Evolutionary conservation across 345 rosid genomes (phyloP), one percentile per base, ranked within the genome.

Genomic region (Salix caprea): DNA sequence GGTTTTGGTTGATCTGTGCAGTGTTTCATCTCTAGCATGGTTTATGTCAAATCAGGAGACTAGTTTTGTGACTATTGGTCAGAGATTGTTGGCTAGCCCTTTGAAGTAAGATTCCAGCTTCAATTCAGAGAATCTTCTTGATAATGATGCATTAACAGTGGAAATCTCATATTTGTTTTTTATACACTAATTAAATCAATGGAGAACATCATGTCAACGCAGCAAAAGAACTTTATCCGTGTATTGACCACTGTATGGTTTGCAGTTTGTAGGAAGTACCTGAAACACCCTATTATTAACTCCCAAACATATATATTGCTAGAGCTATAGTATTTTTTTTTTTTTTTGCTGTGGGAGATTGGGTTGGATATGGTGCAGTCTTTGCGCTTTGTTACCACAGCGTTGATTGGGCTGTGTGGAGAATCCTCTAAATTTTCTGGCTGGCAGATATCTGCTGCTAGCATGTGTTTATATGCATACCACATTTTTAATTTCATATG

Each of bases 11-110:
- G 10, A 52, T 72, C 65, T 77, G 71, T 85, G 83, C 92, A 96
- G 99, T 82, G 99, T 96, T 82, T 96, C 99, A 54, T 96, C 99
- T 74, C 98, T 96, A 70, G 99, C 99, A 30, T 96, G 99, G 99
- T 93, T 96, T 83, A 93, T 96, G 98, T 96, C 99, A 73, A 94
- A 92, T 91, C 99, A 93, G 89, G 99, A 96, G 86, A 96, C 94
- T n/a, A 96, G 99, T 85, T 96, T 96, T 84, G 98, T 93, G 56
- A 96, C 99, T 30, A 96, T 96, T 78, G 98, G 98, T 76, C 99
- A 96, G 86, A 88, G 99, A 85, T 80, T 96, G 69, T 81, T 96
- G 79, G 99, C 99, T 78, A 91, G 91, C 80, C 99, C 99, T 67
- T 81, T 96, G 80, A 96, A 84, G 99, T 96, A 87, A 83, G 91